Evolutionary conservation across 148 eudicot species (phyloP).

Genomic region (Rhododendron williamsianum): DNA sequence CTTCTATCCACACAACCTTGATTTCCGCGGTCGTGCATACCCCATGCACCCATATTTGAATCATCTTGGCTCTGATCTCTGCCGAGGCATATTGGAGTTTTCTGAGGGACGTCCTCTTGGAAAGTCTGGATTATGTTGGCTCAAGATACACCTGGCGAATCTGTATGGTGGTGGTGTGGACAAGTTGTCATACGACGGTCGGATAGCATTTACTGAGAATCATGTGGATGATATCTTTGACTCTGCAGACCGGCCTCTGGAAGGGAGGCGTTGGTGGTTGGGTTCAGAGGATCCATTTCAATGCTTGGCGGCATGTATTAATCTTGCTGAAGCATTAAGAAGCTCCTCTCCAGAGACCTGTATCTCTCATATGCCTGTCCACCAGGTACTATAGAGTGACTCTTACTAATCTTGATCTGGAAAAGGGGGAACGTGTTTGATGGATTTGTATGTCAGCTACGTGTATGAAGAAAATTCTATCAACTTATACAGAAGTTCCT

Average conservation of each 20-base stretch:
- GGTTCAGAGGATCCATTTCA: slow-evolving; percentile 97
- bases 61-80: slow-evolving; percentile 92
- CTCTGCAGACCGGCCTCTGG: slow-evolving; percentile 87
- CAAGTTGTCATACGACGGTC: slow-evolving; percentile 80
- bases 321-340: slow-evolving; percentile 78
- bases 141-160: slow-evolving; percentile 90
- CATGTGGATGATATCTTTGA: slow-evolving; percentile 90
- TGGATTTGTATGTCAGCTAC: background rate
- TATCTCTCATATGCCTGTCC: slow-evolving; percentile 85
- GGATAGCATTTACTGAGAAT: slow-evolving; percentile 76
- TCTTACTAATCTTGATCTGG: background rate
- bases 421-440: background rate
- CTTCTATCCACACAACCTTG: slow-evolving; percentile 95
- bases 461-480: background rate
- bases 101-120: slow-evolving; percentile 92
- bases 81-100: slow-evolving; percentile 89
- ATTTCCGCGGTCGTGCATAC: slow-evolving; percentile 98
- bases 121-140: slow-evolving; percentile 74
- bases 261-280: slow-evolving; percentile 93
- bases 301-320: slow-evolving; percentile 86
- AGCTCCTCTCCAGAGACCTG: slow-evolving; percentile 65
- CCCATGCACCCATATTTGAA: slow-evolving; percentile 96
- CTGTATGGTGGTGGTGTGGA: slow-evolving; percentile 87
- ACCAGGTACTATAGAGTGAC: slow-evolving; percentile 50
- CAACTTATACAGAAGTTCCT: background rate